Percentiles rank a stretch among this genome's conserved stretches.
phyloP scores from a whole-genome alignment of 768 basidiomycete species.

The Phylloporus arenicola region DNA sequence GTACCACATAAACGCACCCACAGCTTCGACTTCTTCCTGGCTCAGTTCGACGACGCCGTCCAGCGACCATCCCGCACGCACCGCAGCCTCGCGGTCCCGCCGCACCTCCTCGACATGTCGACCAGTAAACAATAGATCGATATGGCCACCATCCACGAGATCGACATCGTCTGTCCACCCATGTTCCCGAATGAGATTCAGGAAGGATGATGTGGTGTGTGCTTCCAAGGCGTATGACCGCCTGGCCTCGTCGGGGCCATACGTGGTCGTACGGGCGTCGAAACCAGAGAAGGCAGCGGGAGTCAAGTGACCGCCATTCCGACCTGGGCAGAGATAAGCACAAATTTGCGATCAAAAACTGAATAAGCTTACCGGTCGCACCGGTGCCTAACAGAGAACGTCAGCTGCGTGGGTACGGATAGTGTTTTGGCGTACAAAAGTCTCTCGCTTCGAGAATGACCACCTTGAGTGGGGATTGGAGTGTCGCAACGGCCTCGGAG shows the following conservation, averaged over 20 bases:
- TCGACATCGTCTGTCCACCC: slow-evolving; percentile 50
- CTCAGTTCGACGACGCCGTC: slow-evolving; percentile 42
- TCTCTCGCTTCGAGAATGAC: slow-evolving; percentile 81
- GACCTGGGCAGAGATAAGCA: slow-evolving; percentile 36
- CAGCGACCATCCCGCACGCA: slow-evolving; percentile 45
- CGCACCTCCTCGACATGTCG: slow-evolving; percentile 36
- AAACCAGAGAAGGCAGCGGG: slow-evolving; percentile 47
- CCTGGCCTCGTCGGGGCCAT: slow-evolving; percentile 52
- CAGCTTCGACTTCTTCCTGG: slow-evolving; percentile 43
- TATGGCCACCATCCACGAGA: slow-evolving; percentile 53
- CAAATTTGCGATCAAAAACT: not conserved
- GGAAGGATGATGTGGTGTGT: slow-evolving; percentile 45
- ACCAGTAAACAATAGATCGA: slow-evolving; percentile 44
- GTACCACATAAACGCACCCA: slow-evolving; percentile 15
- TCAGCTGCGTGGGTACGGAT: not conserved
- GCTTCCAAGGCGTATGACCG: slow-evolving; percentile 52
- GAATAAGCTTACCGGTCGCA: slow-evolving; percentile 53
- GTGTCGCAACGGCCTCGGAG: slow-evolving; percentile 28
- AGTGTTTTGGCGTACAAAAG: slow-evolving; percentile 47
- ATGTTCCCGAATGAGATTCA: slow-evolving; percentile 43
- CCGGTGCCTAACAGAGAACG: slow-evolving; percentile 50
- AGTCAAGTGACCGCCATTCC: slow-evolving; percentile 76
- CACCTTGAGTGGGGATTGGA: slow-evolving; percentile 36
- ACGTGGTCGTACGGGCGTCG: slow-evolving; percentile 27
- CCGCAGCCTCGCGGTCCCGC: slow-evolving; percentile 50